Percentiles rank a stretch among this genome's conserved stretches.
Conservation (phyloP, 208 protist species). For the Endotrypanum monterogeii region DNA sequence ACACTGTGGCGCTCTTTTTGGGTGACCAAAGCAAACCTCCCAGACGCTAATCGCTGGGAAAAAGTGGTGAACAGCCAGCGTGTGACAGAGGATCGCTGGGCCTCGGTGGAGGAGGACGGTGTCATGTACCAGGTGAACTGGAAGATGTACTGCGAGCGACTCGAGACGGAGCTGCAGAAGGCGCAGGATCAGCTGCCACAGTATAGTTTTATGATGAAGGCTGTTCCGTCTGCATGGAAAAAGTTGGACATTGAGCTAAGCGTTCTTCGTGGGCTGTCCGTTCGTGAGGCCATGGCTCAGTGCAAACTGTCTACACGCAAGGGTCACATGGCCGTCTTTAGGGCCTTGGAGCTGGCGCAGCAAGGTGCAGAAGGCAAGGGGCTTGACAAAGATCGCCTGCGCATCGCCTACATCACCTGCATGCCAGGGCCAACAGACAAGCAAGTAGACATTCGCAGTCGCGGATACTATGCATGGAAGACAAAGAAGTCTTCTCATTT, state of each 20-base stretch:
- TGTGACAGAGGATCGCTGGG: conserved; percentile 87
- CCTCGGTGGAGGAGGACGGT: conserved; percentile 87
- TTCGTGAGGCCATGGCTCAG: conserved; percentile 90
- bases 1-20: conserved; percentile 74
- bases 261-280: conserved; percentile 82
- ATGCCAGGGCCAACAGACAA: conserved; percentile 87
- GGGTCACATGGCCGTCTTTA: conserved; percentile 84
- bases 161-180: conserved; percentile 85
- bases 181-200: conserved; percentile 85
- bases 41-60: conserved; percentile 88
- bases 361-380: conserved; percentile 89
- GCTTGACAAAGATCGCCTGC: conserved; percentile 87
- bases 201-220: conserved; percentile 82
- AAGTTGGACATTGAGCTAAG: conserved; percentile 91
- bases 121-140: conserved; percentile 88
- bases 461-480: conserved; percentile 91
- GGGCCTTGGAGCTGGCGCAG: conserved; percentile 82
- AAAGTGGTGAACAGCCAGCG: conserved; percentile 90
- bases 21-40: conserved; percentile 71
- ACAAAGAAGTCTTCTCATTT: conserved; percentile 90
- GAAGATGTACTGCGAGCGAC: conserved; percentile 88
- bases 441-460: conserved; percentile 88
- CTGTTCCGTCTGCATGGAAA: conserved; percentile 89
- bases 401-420: conserved; percentile 86
- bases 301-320: conserved; percentile 90